Evolutionary conservation across 2,329 filamentous ascomycete species (phyloP).

Genomic region (Bipolaris cookei): DNA sequence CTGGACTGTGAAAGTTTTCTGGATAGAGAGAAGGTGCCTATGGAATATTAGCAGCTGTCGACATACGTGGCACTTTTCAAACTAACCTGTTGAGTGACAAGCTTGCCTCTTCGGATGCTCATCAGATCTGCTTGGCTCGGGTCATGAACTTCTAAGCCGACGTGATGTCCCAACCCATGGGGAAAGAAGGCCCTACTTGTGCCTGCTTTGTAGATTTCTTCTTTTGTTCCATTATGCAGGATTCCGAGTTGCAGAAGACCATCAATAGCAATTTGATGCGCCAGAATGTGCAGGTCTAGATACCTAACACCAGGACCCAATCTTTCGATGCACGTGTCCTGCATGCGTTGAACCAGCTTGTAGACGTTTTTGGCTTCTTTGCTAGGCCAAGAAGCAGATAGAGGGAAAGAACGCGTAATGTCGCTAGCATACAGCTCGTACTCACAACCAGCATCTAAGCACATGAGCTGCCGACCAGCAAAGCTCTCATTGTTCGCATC

Average conservation of each 20-base stretch:
- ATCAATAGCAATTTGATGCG: conserved; percentile 73
- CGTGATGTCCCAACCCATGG: conserved; percentile 87
- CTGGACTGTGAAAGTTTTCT: conserved; percentile 40
- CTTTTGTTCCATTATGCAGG: conserved; percentile 66
- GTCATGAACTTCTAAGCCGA: conserved; percentile 93
- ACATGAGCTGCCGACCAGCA: conserved; percentile 71
- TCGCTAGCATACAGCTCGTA: conserved; percentile 87
- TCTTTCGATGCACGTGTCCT: conserved; percentile 72
- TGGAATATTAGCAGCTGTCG: conserved; percentile 14
- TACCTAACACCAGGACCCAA: conserved; percentile 73
- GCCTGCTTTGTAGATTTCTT: conserved; percentile 76
- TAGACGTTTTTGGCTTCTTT: conserved; percentile 76
- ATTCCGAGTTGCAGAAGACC: conserved; percentile 76
- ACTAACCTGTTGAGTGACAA: conserved; percentile 34
- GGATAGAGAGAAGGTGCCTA: conserved; percentile 44
- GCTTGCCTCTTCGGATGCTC: conserved; percentile 36
- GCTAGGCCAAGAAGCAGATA: conserved; percentile 71
- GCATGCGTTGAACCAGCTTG: conserved; percentile 80
- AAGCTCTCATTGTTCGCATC: conserved; percentile 77
- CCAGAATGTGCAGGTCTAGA: conserved; percentile 73
- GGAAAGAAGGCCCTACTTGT: conserved; percentile 92
- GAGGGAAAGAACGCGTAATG: conserved; percentile 85
- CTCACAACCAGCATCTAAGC: conserved; percentile 88
- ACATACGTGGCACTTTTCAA: not conserved
- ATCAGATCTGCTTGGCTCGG: conserved; percentile 47